Conservation (phyloP, 2,329 filamentous ascomycete genomes). For the Rasamsonia emersonii region DNA sequence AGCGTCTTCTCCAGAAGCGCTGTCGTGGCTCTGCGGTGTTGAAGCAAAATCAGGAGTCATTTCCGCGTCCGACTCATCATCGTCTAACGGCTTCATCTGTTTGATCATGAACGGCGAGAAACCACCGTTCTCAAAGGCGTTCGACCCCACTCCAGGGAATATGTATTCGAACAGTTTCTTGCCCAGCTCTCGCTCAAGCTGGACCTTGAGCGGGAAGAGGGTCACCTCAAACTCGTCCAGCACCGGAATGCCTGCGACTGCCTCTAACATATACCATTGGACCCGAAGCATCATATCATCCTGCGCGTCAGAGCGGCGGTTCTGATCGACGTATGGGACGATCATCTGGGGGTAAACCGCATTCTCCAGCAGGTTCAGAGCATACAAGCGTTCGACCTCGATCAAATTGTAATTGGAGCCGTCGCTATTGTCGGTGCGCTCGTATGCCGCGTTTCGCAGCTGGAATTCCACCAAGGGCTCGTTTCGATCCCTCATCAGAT, state of each 20-base stretch:
- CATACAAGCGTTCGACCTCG: slow-evolving; percentile 77
- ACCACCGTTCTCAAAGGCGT: slow-evolving; percentile 39
- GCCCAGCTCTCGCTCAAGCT: slow-evolving; percentile 85
- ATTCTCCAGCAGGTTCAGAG: slow-evolving; percentile 80
- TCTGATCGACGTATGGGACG: slow-evolving; percentile 70
- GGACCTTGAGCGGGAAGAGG: slow-evolving; percentile 84
- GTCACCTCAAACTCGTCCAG: slow-evolving; percentile 96
- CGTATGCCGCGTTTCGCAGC: slow-evolving; percentile 81
- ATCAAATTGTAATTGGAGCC: slow-evolving; percentile 92
- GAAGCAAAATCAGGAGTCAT: slow-evolving; percentile 36
- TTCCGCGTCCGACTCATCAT: slow-evolving; percentile 40
- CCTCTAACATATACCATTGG: slow-evolving; percentile 97
- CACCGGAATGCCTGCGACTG: slow-evolving; percentile 93
- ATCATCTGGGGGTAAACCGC: slow-evolving; percentile 96
- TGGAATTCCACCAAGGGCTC: slow-evolving; percentile 90
- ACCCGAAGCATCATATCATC: slow-evolving; percentile 80
- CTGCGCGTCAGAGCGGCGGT: slow-evolving; percentile 46
- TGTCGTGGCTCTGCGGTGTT: slow-evolving; percentile 33
- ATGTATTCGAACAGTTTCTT: slow-evolving; percentile 95
- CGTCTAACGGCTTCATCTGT: slow-evolving; percentile 42
- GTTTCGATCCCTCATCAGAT: slow-evolving; percentile 77
- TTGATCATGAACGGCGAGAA: slow-evolving; percentile 46
- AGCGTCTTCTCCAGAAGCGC: slow-evolving; percentile 35
- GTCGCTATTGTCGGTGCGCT: slow-evolving; percentile 92
- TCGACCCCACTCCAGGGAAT: slow-evolving; percentile 70